Evolutionary conservation across 257 asterid species (phyloP).

Genomic region (Solanum chaucha): DNA sequence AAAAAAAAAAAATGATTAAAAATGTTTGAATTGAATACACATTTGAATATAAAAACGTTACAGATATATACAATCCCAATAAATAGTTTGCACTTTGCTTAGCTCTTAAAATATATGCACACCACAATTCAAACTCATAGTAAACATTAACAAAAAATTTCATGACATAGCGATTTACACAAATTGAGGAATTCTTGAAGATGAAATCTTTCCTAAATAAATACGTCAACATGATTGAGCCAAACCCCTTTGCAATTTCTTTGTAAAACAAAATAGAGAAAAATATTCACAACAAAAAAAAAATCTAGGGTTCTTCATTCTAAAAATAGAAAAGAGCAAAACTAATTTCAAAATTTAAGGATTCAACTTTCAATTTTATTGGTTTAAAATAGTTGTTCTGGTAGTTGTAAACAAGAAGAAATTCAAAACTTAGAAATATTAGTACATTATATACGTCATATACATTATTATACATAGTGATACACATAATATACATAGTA

Average conservation of each 20-base stretch:
- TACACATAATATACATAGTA: not conserved
- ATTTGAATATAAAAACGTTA: not conserved
- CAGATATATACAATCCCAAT: not conserved
- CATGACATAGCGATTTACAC: not conserved
- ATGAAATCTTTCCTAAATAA: not conserved
- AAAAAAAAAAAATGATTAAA: not conserved
- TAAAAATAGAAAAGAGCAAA: not conserved
- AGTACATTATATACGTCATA: not conserved
- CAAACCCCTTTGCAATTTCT: not conserved
- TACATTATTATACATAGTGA: not conserved
- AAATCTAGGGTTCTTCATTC: not conserved
- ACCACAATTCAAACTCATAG: not conserved
- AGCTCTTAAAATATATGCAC: not conserved
- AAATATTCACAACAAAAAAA: not conserved
- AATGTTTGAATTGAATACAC: not conserved
- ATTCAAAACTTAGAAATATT: not conserved
- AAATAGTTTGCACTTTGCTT: not conserved
- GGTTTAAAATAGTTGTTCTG: not conserved
- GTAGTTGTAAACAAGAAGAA: not conserved
- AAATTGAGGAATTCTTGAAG: not conserved
- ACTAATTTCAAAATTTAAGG: not conserved
- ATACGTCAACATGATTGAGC: not conserved
- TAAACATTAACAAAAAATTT: not conserved
- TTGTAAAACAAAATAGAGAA: not conserved
- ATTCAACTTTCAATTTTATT: not conserved